Evolutionary conservation across 2,329 filamentous ascomycete genomes (phyloP).

Genomic region (Celoporthe dispersa): DNA sequence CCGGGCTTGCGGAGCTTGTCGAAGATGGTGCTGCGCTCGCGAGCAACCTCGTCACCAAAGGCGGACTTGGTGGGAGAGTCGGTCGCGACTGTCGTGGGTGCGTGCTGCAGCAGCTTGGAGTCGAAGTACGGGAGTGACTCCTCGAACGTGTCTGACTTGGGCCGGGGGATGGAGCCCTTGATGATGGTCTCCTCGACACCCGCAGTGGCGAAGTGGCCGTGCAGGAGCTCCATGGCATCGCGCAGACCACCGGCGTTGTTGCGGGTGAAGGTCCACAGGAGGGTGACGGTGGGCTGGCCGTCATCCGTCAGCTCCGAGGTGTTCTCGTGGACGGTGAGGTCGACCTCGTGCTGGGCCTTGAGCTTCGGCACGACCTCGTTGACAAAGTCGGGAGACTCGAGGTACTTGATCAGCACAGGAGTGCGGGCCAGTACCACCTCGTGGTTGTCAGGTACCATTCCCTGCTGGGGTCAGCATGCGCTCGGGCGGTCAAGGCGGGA

Average conservation of each 20-base stretch:
- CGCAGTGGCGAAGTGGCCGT: constrained; percentile 81
- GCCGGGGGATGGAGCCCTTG: constrained; percentile 94
- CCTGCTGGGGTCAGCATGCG: constrained; percentile 54
- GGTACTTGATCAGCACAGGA: constrained; percentile 75
- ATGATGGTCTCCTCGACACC: constrained; percentile 87
- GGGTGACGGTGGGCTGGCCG: constrained; percentile 61
- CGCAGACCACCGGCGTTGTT: constrained; percentile 96
- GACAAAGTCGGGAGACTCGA: constrained; percentile 80
- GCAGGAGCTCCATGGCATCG: constrained; percentile 93
- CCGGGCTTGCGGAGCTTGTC: constrained; percentile 93
- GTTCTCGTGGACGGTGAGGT: constrained; percentile 74
- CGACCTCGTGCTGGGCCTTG: constrained; percentile 89
- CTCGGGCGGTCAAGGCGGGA: neutral
- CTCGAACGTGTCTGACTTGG: constrained; percentile 98
- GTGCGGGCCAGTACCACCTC: constrained; percentile 84
- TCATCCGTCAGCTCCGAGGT: constrained; percentile 62
- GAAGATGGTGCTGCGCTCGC: constrained; percentile 82
- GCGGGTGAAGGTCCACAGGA: constrained; percentile 85
- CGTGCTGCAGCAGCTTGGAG: constrained; percentile 93
- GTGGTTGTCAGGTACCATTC: constrained; percentile 97
- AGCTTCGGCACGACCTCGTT: constrained; percentile 82
- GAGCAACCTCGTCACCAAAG: constrained; percentile 80
- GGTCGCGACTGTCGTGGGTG: constrained; percentile 76
- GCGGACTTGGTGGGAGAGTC: constrained; percentile 88
- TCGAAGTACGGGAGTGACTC: constrained; percentile 97